Base-by-base conservation (phyloP, 352 stramenopile species). In the Globisporangium splendens region DNA sequence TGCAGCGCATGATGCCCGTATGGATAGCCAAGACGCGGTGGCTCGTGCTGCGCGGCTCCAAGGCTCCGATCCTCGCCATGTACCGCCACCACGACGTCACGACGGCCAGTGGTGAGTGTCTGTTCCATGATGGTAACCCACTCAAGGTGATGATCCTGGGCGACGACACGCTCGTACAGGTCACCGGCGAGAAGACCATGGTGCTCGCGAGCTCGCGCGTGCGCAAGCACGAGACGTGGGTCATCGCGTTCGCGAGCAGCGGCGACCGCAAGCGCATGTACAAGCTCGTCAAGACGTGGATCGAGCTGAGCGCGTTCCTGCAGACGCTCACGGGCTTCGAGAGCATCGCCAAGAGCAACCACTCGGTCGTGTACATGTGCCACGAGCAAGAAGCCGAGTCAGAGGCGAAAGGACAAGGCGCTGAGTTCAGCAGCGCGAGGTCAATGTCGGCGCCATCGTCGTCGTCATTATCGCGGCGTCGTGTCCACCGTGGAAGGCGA, bases 41-140 rank as follows among this genome's bases (percentile, higher is more conserved):
- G 75, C 47, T 89, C 17, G 77, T 86, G 41, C 61, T 89, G 14
- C 76, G 79, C 6, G 79, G 79, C 14, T 83, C 75, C 55, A 89
- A 87, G 63, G 70, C 75, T 18, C 79, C 79, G 4, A 72, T 81
- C 6, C 56, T 87, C 24, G 75, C 77, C 1, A 75, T 85, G 1
- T 81, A 87, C 31, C 64, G 74, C 10, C 74, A 83, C 14, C 62
- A 65, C 13, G 24, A 18, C 11, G 24, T 31, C 24, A 31, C 24
- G 24, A 31, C 24, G 24, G 5, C 24, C 24, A 5, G 22, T 13
- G 2, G 51, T 49, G 43, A 44, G 44, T n/a, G 60, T 71, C n/a
- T 31, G 24, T 58, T 68, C 20, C 62, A 69, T 42, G 60, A 79
- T 39, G 70, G 68, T 28, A 59, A 75, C 8, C 79, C 75, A 17